phyloP scores from a whole-genome alignment of 495 filamentous ascomycete species.

The Daldinia concentrica region DNA sequence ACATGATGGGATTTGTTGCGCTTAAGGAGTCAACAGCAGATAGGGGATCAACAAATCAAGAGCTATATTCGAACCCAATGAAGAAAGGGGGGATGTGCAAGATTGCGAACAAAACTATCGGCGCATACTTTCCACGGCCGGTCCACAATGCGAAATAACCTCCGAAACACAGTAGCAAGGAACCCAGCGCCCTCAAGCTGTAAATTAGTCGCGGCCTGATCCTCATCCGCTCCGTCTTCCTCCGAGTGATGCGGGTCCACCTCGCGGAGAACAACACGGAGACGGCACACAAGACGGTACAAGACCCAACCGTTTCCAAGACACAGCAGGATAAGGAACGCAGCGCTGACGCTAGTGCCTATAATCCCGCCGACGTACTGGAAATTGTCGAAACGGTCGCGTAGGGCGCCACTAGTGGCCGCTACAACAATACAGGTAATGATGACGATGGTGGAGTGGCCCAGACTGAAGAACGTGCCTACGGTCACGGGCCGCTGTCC shows the following conservation, averaged over 20 bases:
- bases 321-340: conserved; percentile 84
- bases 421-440: conserved; percentile 92
- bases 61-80: neutral
- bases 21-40: too few relatives aligned
- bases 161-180: conserved; percentile 74
- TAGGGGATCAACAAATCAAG: too few relatives aligned
- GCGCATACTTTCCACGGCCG: conserved; percentile 78
- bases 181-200: conserved; percentile 81
- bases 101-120: neutral
- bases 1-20: too few relatives aligned
- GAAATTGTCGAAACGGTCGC: conserved; percentile 80
- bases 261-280: conserved; percentile 66
- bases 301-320: conserved; percentile 86
- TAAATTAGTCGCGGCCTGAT: conserved; percentile 66
- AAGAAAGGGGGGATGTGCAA: neutral
- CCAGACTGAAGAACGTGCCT: conserved; percentile 93
- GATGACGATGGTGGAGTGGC: conserved; percentile 92
- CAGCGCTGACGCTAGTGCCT: conserved; percentile 82
- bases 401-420: conserved; percentile 83
- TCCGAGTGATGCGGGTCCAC: conserved; percentile 28
- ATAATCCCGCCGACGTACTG: conserved; percentile 86
- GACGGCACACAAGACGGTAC: conserved; percentile 72
- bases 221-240: conserved; percentile 40
- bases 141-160: conserved; percentile 84
- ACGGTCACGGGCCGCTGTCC: conserved; percentile 91